Evolutionary conservation across 176 grass and related monocot species (phyloP), one percentile per base, ranked within the genome.

Genomic region (Zea luxurians): DNA sequence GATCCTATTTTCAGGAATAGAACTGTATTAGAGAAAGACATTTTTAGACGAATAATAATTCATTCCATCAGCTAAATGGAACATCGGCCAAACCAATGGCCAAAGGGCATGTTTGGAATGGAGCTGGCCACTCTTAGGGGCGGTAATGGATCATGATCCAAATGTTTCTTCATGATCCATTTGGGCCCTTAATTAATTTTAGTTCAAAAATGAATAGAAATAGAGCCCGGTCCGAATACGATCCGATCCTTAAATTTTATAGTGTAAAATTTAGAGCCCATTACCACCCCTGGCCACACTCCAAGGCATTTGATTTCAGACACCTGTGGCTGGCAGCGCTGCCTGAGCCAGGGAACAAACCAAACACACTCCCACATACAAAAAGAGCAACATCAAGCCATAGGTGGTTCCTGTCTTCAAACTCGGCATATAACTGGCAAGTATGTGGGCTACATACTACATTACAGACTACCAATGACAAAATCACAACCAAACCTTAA

Each of bases 1-100:
- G 84, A 90, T 46, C 93, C 93, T 96, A 68, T 76, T 84, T 77
- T 11, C 43, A 54, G 13, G 50, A 41, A 54, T 54, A 77, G 13
- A 84, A 78, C 18, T 71, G 45, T 37, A 78, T 84, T 18, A 84
- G 74, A 71, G 12, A 77, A 70, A 18, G 8, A 37, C 17, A 83
- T 4, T 61, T 18, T 54, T 7, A 8, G 40, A 13, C 13, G 36
- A 13, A 57, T 9, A 45, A 88, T 69, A 48, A 62, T 38, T 27
- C 40, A 66, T 66, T 66, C 16, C 3, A n/a, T 66, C 8, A 66
- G 13, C 63, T 9, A 44, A 67, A 67, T 44, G 4, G 64, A 8
- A 67, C 21, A 62, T 10, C 37, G 42, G 63, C 37, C 38, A 7
- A 66, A 66, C 16, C 63, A 66, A 7, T 66, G 37, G 37, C 6